These are phyloP conservation scores for Knoxdaviesia capensis DNA, from an alignment of 2,329 filamentous ascomycete genomes.

Conservation along the genomic window DNA sequence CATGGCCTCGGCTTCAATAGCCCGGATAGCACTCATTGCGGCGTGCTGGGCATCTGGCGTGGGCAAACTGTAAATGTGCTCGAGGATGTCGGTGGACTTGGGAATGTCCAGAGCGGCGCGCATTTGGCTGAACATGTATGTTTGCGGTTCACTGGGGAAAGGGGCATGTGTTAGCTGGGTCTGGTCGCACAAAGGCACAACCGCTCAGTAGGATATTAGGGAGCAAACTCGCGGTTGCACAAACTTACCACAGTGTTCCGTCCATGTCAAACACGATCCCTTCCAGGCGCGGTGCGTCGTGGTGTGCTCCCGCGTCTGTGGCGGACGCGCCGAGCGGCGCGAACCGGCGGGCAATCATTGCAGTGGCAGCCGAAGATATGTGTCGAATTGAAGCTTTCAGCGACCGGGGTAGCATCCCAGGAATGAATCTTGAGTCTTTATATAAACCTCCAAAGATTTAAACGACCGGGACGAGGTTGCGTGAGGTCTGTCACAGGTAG, in stretches of 20 bases:
- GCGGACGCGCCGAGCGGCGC: constrained; percentile 26
- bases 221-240: not conserved
- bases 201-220: not conserved
- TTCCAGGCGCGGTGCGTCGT: constrained; percentile 21
- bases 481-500: too few relatives aligned
- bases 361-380: too few relatives aligned
- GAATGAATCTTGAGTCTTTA: too few relatives aligned
- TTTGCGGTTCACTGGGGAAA: constrained; percentile 55
- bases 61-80: constrained; percentile 64
- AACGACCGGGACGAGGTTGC: too few relatives aligned
- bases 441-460: too few relatives aligned
- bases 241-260: constrained; percentile 68
- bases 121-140: constrained; percentile 92
- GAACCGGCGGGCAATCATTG: constrained; percentile 22
- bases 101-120: constrained; percentile 51
- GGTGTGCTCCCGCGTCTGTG: too few relatives aligned
- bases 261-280: constrained; percentile 82
- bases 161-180: not conserved
- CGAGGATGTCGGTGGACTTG: constrained; percentile 62
- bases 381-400: too few relatives aligned
- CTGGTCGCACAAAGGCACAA: not conserved
- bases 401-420: too few relatives aligned
- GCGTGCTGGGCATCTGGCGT: constrained; percentile 30
- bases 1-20: constrained; percentile 72
- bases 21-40: constrained; percentile 55